Conservation (phyloP, 805 yeast genomes). For the Candida sithepensis region DNA sequence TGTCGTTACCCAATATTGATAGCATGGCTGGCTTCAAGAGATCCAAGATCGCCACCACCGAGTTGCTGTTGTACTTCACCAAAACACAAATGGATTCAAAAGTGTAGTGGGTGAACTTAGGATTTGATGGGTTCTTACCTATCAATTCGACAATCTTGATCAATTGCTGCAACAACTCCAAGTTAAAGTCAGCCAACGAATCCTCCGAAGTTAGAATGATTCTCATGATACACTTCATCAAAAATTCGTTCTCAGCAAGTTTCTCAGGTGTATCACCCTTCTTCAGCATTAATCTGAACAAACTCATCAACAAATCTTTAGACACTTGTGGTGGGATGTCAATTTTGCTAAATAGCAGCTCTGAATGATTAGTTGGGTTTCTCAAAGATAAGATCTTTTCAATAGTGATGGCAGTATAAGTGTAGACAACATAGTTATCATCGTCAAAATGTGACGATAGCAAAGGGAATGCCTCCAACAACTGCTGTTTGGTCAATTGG, state of each 20-base stretch:
- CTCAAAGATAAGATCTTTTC: slow-evolving; percentile 84
- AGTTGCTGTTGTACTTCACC: slow-evolving; percentile 44
- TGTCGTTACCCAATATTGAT: slow-evolving; percentile 70
- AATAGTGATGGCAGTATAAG: slow-evolving; percentile 90
- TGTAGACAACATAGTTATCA: slow-evolving; percentile 75
- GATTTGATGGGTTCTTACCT: slow-evolving; percentile 90
- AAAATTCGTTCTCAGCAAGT: slow-evolving; percentile 89
- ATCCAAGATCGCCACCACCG: slow-evolving; percentile 41
- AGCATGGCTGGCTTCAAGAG: slow-evolving; percentile 65
- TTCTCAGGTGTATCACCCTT: slow-evolving; percentile 75
- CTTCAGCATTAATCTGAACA: slow-evolving; percentile 63
- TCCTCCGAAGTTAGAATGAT: slow-evolving; percentile 72
- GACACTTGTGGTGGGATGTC: slow-evolving; percentile 65
- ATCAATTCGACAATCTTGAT: slow-evolving; percentile 66
- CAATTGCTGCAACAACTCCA: slow-evolving; percentile 58
- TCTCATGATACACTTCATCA: slow-evolving; percentile 86
- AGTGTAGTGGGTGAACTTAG: slow-evolving; percentile 83
- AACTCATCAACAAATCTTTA: slow-evolving; percentile 56
- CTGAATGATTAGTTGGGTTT: slow-evolving; percentile 48
- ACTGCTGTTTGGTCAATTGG: slow-evolving; percentile 83
- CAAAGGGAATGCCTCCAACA: slow-evolving; percentile 74
- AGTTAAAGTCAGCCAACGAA: slow-evolving; percentile 43
- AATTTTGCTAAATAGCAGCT: slow-evolving; percentile 61
- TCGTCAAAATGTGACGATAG: slow-evolving; percentile 67
- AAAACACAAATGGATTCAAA: slow-evolving; percentile 86